Percentiles rank a stretch among this genome's conserved stretches.
These are phyloP conservation scores for Seiridium unicorne DNA, from an alignment of 2,329 filamentous ascomycete genomes.

Conservation along the genomic window DNA sequence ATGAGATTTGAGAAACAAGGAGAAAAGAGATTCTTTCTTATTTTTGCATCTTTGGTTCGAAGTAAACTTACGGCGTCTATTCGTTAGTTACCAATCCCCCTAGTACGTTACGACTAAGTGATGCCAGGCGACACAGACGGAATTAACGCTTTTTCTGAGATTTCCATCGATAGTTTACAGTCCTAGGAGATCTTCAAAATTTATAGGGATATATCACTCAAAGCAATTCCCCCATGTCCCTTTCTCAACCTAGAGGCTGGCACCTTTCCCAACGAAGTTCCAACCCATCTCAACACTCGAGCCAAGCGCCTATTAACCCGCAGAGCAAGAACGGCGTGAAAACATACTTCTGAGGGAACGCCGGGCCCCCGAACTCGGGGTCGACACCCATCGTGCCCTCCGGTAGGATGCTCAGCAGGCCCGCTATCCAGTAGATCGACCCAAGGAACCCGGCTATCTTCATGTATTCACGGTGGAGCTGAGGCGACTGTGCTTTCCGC, in stretches of 20 bases:
- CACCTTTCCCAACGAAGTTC: background rate
- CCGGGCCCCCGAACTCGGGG: slow-evolving; percentile 41
- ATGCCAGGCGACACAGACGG: no score
- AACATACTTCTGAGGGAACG: slow-evolving; percentile 35
- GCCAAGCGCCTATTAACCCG: slow-evolving; percentile 18
- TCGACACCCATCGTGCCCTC: slow-evolving; percentile 39
- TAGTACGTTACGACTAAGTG: no score
- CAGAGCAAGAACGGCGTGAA: slow-evolving; percentile 26
- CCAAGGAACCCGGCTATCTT: slow-evolving; percentile 32
- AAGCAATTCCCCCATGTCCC: no score
- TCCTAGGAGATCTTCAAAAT: no score
- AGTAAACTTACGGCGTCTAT: no score
- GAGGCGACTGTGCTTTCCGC: slow-evolving; percentile 21
- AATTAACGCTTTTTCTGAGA: no score
- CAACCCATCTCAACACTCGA: background rate
- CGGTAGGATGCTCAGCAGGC: slow-evolving; percentile 33
- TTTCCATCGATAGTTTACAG: no score
- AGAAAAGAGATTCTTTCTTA: no score
- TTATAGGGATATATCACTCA: no score
- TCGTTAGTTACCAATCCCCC: no score
- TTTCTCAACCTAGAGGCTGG: background rate
- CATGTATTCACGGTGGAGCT: slow-evolving; percentile 28
- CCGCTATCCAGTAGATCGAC: slow-evolving; percentile 40
- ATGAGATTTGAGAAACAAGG: no score
- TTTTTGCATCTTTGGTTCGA: no score